phyloP scores from a whole-genome alignment of 345 rosid genomes.

The Arabidopsis suecica region DNA sequence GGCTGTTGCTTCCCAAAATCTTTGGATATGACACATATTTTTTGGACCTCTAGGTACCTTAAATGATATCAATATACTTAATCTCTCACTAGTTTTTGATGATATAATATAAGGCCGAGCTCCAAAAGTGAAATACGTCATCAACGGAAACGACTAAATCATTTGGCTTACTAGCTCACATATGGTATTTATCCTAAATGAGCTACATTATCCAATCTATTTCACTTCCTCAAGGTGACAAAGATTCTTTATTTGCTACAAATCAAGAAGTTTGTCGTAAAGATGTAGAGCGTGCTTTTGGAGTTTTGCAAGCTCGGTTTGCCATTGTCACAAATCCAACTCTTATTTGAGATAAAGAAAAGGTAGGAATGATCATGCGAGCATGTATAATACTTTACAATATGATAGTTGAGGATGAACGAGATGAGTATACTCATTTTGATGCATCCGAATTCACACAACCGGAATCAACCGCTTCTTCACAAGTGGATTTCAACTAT shows the following conservation, averaged over 20 bases:
- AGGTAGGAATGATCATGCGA: background rate
- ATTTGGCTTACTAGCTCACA: background rate
- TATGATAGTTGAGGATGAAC: too few species aligned
- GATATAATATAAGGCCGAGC: background rate
- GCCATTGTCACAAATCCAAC: background rate
- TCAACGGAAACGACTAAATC: background rate
- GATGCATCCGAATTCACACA: background rate
- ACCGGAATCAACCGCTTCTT: background rate
- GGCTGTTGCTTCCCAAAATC: background rate
- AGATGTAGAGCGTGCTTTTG: background rate
- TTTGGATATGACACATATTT: background rate
- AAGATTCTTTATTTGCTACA: background rate
- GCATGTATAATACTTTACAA: too few species aligned
- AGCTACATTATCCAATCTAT: background rate
- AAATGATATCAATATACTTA: background rate
- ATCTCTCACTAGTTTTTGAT: background rate
- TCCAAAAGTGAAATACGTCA: background rate
- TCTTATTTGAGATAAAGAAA: background rate
- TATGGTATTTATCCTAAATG: background rate
- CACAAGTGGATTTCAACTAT: background rate
- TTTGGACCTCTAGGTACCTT: background rate
- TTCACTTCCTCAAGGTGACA: background rate
- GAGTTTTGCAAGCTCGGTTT: background rate
- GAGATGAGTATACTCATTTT: background rate
- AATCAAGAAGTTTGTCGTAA: background rate